Evolutionary conservation across 805 yeast genomes (phyloP).

Genomic region (Yarrowia sp.): DNA sequence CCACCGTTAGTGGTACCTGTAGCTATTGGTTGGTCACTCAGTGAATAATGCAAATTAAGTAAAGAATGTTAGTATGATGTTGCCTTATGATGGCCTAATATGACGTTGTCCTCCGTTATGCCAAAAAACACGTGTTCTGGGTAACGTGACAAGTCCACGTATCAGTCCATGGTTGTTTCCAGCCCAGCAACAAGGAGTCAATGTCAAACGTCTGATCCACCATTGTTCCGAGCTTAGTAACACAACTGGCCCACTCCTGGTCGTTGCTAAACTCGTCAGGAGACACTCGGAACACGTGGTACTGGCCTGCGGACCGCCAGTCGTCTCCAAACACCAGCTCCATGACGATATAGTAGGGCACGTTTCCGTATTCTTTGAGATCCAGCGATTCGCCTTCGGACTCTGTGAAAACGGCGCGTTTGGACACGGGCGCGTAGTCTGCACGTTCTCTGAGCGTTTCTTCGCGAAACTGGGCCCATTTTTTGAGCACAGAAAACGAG

Average conservation of each 20-base stretch:
- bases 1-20: too few relatives aligned
- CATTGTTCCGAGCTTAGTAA: not conserved
- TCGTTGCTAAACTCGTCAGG: constrained; percentile 5
- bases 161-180: constrained; percentile 13
- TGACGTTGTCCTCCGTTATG: not conserved
- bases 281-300: not conserved
- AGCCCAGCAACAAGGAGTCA: not conserved
- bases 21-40: too few relatives aligned
- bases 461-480: constrained; percentile 18
- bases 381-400: constrained; percentile 8
- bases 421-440: not conserved
- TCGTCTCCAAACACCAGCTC: constrained; percentile 11
- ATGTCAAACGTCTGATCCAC: not conserved
- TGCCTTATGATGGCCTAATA: too few relatives aligned
- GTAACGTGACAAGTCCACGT: not conserved
- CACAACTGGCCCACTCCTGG: constrained; percentile 13
- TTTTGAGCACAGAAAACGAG: not conserved
- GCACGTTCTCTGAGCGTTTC: not conserved
- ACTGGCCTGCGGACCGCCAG: not conserved
- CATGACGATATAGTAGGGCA: constrained; percentile 3
- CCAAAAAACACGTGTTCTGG: not conserved
- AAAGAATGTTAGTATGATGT: not conserved
- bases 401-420: not conserved
- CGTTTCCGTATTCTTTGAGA: not conserved
- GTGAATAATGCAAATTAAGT: not conserved